A percentile compares a stretch with the other conserved stretches of the same genome.
Conservation (phyloP, 345 rosid genomes). For the Brassica incana region DNA sequence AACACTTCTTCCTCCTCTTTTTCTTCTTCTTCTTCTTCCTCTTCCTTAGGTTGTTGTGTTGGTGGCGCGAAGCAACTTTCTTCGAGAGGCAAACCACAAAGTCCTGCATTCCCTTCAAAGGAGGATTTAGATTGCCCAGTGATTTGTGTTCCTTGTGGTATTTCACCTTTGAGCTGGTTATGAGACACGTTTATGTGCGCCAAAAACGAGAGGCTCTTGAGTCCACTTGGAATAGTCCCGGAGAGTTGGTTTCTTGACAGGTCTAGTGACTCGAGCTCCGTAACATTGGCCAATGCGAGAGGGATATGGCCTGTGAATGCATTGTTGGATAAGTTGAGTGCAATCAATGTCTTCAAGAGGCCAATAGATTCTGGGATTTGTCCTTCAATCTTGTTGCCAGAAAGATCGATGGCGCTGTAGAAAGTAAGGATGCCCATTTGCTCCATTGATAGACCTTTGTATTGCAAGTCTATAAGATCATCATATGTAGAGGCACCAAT, state of each 20-base stretch:
- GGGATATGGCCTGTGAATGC: background rate
- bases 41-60: background rate
- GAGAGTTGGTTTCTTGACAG: constrained; percentile 6
- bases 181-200: background rate
- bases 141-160: background rate
- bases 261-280: background rate
- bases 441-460: too few species aligned
- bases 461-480: too few species aligned
- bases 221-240: constrained; percentile 12
- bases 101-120: constrained; percentile 18
- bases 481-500: too few species aligned
- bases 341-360: background rate
- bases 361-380: background rate
- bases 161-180: background rate
- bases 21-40: background rate
- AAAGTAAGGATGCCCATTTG: background rate
- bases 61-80: background rate
- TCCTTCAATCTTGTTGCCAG: background rate
- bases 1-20: background rate
- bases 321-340: background rate
- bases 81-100: constrained; percentile 16
- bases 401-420: background rate
- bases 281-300: background rate
- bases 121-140: background rate
- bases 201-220: constrained; percentile 12